Evolutionary conservation across 1,284 basidiomycete species (phyloP), one percentile per base, ranked within the genome.

Genomic region (Apiotrichum porosum): DNA sequence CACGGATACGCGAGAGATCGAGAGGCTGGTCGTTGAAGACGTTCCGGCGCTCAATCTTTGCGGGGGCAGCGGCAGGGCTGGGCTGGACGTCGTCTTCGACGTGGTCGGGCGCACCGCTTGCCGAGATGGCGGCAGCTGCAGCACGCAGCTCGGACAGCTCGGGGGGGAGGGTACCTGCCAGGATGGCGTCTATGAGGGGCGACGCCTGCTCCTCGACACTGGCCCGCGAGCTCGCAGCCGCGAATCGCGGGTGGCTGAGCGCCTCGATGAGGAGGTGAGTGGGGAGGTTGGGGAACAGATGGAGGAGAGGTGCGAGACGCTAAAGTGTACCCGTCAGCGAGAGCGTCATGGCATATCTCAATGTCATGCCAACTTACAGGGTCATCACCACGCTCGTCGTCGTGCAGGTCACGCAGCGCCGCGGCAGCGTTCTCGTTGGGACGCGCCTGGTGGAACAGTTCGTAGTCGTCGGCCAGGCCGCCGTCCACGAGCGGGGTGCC

Each of bases 41-140:
- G 54, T 92, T 92, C 46, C 74, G 69, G 47, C 86, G 75, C 56
- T 79, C 78, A 36, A 68, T 72, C 48, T 76, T 77, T 57, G 72
- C 58, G 18, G 9, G 32, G 3, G 14, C 15, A 17, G 18, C 22
- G 12, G 21, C 32, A n/a, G n/a, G n/a, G 1, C 34, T 24, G 9
- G 19, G 18, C 17, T 21, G 31, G n/a, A 34, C 9, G 10, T 48
- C 15, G 35, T 38, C 47, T 15, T 37, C 47, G 9, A 23, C 35
- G 9, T 2, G 38, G 18, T 12, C 30, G 38, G 32, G 17, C 17
- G 23, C 26, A 24, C 17, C 35, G 19, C 34, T 19, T 2, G 35
- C 35, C 21, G 35, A 37, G 10, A 42, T 42, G 15, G 22, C 35
- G 6, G 44, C 47, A 1, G 44, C 39, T 13, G 59, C 61, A 0